These are phyloP conservation scores for Pinus taeda DNA, from an alignment of 75 land plant genomes.

Conservation along the genomic window DNA sequence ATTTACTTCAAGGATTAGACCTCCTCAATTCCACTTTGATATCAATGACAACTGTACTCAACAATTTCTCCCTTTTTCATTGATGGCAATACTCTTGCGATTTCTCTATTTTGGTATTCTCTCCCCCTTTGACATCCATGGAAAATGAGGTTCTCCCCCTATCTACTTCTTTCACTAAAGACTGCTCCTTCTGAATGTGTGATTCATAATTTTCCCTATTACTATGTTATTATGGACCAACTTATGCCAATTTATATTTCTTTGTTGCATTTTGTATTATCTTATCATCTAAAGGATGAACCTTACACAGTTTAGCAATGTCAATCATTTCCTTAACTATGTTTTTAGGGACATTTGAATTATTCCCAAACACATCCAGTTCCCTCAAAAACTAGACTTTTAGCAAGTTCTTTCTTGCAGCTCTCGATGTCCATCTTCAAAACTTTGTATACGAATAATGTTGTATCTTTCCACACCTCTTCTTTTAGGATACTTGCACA, in stretches of 20 bases:
- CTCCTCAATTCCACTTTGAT: too few relatives aligned
- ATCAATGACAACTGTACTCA: too few relatives aligned
- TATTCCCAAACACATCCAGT: slow-evolving; percentile 92
- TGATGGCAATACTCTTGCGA: too few relatives aligned
- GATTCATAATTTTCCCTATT: too few relatives aligned
- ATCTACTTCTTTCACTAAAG: too few relatives aligned
- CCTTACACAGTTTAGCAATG: slow-evolving; percentile 76
- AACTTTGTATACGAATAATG: slow-evolving; percentile 84
- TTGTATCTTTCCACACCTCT: slow-evolving; percentile 88
- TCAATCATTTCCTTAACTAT: slow-evolving; percentile 86
- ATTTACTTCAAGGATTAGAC: too few relatives aligned
- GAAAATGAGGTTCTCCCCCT: too few relatives aligned
- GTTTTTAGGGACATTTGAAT: slow-evolving; percentile 75
- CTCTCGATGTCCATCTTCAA: slow-evolving; percentile 83
- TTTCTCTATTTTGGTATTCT: too few relatives aligned
- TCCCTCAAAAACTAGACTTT: slow-evolving; percentile 93
- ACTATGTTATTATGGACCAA: slow-evolving; percentile 33
- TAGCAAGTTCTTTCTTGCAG: slow-evolving; percentile 63
- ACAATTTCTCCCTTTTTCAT: too few relatives aligned
- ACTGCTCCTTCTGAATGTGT: too few relatives aligned
- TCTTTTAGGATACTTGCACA: slow-evolving; percentile 78
- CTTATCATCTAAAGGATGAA: slow-evolving; percentile 88
- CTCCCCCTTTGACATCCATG: too few relatives aligned
- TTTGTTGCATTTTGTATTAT: slow-evolving; percentile 92
- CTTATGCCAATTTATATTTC: slow-evolving; percentile 80